These are phyloP conservation scores for Suillus occidentalis DNA, from an alignment of 768 basidiomycete genomes.

Conservation along the genomic window DNA sequence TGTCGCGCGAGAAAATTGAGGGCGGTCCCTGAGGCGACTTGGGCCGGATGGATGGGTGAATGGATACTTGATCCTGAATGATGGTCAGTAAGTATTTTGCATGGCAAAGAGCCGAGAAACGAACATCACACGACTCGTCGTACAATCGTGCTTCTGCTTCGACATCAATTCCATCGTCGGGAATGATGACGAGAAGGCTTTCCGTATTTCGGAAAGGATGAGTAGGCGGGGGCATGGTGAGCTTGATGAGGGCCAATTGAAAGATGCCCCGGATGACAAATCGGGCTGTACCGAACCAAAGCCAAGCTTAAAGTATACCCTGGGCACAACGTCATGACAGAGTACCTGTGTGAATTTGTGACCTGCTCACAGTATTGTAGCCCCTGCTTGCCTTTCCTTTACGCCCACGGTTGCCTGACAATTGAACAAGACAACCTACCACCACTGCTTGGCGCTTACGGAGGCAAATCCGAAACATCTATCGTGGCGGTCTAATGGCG, in stretches of 20 bases:
- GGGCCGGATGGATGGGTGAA: conserved; percentile 14
- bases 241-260: background rate
- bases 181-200: conserved; percentile 53
- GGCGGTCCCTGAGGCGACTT: conserved; percentile 37
- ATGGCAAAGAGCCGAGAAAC: background rate
- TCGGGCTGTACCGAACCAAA: too few species aligned
- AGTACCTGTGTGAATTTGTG: too few species aligned
- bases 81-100: background rate
- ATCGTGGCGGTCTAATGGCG: background rate
- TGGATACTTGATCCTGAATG: conserved; percentile 18
- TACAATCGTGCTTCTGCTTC: conserved; percentile 69
- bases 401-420: too few species aligned
- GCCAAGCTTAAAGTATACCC: too few species aligned
- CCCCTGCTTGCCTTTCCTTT: too few species aligned
- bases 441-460: background rate
- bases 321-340: too few species aligned
- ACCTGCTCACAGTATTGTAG: too few species aligned
- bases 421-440: too few species aligned
- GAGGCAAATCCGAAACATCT: background rate
- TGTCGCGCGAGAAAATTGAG: conserved; percentile 66
- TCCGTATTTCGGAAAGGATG: conserved; percentile 51
- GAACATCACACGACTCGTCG: conserved; percentile 58
- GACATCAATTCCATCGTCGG: conserved; percentile 53
- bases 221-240: conserved; percentile 15
- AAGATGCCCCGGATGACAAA: background rate